Percentiles rank a stretch among this genome's conserved stretches.
phyloP scores from a whole-genome alignment of 164 flowering plant species.

The Dillenia suffruticosa region DNA sequence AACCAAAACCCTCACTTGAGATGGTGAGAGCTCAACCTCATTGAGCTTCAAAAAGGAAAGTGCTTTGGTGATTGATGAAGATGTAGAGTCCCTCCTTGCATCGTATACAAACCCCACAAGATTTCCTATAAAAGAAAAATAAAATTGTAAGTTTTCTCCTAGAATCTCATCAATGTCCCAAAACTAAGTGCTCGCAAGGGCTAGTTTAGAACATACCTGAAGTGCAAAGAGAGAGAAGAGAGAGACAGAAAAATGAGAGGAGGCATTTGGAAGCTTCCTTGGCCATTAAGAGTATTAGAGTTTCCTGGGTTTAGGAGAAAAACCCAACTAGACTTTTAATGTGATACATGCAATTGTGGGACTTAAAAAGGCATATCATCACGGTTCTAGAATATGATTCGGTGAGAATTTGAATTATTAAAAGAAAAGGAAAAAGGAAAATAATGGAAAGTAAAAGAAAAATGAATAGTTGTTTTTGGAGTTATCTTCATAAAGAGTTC shows the following conservation, averaged over 20 bases:
- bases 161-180: slow-evolving; percentile 1
- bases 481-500: no score
- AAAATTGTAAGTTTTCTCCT: not conserved
- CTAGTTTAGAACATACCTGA: slow-evolving; percentile 32
- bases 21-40: slow-evolving; percentile 21
- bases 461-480: not conserved
- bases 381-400: not conserved
- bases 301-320: slow-evolving; percentile 14
- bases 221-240: slow-evolving; percentile 24
- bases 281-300: slow-evolving; percentile 30
- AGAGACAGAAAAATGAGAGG: slow-evolving; percentile 26
- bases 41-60: slow-evolving; percentile 21
- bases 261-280: slow-evolving; percentile 17
- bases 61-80: slow-evolving; percentile 18
- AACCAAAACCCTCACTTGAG: slow-evolving; percentile 27
- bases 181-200: slow-evolving; percentile 1
- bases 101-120: slow-evolving; percentile 44
- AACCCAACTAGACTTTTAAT: slow-evolving; percentile 16
- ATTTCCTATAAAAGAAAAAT: slow-evolving; percentile 29
- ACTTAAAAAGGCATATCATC: slow-evolving; percentile 9
- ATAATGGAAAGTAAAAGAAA: slow-evolving; percentile 7
- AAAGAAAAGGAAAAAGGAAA: slow-evolving; percentile 1
- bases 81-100: slow-evolving; percentile 24
- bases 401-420: not conserved
- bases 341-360: slow-evolving; percentile 14